Base-by-base conservation (phyloP, 208 protist species). In the Leishmania aethiopica region DNA sequence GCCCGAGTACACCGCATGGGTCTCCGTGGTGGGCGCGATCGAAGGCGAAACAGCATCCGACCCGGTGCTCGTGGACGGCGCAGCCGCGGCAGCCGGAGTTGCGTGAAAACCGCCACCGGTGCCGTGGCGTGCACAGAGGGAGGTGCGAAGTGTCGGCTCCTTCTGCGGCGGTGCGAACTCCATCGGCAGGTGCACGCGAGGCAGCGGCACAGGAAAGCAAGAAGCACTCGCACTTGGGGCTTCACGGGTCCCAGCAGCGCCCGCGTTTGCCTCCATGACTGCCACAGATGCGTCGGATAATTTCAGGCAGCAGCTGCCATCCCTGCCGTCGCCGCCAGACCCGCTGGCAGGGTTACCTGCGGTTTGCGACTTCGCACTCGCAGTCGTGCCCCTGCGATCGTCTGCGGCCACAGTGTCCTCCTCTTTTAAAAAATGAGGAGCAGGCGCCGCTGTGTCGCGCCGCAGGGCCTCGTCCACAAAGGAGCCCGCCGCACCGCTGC, bases 181-280 rank as follows among this genome's bases (percentile, higher is more conserved):
- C 76, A 70, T 32, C 59, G 76, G 60, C 40, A 22, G 57, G 59
- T 79, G 76, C 35, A 71, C 25, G 42, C 19, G 76, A 51, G 60
- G 59, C 45, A 13, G 45, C 3, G 51, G 13, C 37, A 25, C 35
- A 5, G 47, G 17, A 53, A 32, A 7, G 32, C 28, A 53, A 2
- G 28, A 3, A 32, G 70, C 25, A 7, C 45, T 6, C 22, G 11
- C 45, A 53, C 45, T n/a, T 28, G 10, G 70, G 70, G 45, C 40
- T 5, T 74, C 70, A 53, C 40, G 1, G 70, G n/a, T 51, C 40
- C 22, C 28, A 55, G 47, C 40, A 45, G 25, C 28, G 45, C 7
- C 70, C 22, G 42, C 11, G 70, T 74, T 35, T 19, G 45, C 70
- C 28, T 74, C 70, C 22, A 17, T 32, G 47, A 5, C 70, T 22